Conservation (phyloP, 2,329 filamentous ascomycete genomes). For the Cladorrhinum sp. region DNA sequence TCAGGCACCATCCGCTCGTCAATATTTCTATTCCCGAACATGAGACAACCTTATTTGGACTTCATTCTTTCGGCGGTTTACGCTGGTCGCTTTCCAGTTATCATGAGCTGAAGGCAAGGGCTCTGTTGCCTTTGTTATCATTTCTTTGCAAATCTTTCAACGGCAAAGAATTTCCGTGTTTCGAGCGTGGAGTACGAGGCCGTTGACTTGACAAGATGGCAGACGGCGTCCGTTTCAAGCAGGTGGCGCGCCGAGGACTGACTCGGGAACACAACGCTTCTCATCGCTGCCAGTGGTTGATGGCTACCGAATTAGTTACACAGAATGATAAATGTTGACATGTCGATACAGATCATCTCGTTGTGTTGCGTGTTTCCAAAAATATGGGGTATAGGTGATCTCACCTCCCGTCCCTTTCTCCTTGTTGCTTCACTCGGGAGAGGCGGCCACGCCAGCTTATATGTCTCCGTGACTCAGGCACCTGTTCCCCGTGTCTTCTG, state of each 20-base stretch:
- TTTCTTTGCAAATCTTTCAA: background rate
- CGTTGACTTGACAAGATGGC: conserved; percentile 1
- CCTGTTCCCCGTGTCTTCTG: background rate
- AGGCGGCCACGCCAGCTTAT: background rate
- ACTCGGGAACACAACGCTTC: background rate
- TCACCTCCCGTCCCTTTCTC: background rate
- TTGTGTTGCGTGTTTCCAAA: background rate
- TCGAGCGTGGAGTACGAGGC: conserved; percentile 2
- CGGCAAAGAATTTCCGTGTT: conserved; percentile 1
- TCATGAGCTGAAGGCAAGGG: too few species aligned
- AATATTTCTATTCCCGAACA: too few species aligned
- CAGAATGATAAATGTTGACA: background rate
- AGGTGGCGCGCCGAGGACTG: conserved; percentile 1
- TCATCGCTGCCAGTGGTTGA: background rate
- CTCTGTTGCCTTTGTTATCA: background rate
- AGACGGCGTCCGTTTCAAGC: background rate
- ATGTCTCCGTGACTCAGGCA: background rate
- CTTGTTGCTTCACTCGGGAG: background rate
- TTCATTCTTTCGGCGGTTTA: too few species aligned
- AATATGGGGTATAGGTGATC: background rate
- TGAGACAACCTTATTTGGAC: too few species aligned
- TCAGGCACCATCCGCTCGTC: too few species aligned
- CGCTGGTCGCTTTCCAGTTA: too few species aligned
- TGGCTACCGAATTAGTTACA: background rate
- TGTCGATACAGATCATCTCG: background rate